Evolutionary conservation across 2,329 filamentous ascomycete species (phyloP).

Genomic region (Aureobasidium uvarum): DNA sequence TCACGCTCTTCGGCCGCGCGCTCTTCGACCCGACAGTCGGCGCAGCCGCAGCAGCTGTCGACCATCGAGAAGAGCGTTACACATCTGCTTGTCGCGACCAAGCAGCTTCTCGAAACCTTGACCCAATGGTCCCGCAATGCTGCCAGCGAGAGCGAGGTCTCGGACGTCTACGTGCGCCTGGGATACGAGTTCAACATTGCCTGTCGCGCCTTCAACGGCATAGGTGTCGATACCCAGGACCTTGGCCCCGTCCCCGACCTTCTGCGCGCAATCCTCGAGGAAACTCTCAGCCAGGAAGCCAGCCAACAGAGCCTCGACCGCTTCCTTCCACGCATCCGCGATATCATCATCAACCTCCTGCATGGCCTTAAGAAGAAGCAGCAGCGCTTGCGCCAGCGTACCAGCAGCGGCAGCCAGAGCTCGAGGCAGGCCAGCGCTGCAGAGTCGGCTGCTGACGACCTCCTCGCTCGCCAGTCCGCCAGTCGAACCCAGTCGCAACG

Average conservation of each 20-base stretch:
- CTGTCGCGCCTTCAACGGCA: slow-evolving; percentile 92
- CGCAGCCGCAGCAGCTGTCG: slow-evolving; percentile 70
- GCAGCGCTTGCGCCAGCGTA: slow-evolving; percentile 69
- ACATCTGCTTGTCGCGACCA: slow-evolving; percentile 94
- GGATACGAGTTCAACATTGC: slow-evolving; percentile 99
- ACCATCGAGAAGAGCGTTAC: slow-evolving; percentile 99
- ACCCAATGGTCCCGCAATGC: slow-evolving; percentile 95
- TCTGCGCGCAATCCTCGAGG: slow-evolving; percentile 85
- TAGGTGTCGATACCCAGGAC: slow-evolving; percentile 92
- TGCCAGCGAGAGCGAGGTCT: slow-evolving; percentile 91
- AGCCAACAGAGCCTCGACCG: slow-evolving; percentile 90
- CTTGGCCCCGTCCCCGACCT: slow-evolving; percentile 93
- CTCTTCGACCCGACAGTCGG: slow-evolving; percentile 45
- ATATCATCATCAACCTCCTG: slow-evolving; percentile 97
- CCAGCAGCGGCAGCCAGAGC: slow-evolving; percentile 33
- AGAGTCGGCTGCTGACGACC: slow-evolving; percentile 48
- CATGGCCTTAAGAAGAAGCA: slow-evolving; percentile 98
- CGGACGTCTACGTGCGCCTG: slow-evolving; percentile 94
- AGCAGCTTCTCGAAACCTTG: slow-evolving; percentile 93
- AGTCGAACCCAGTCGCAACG: slow-evolving; percentile 43
- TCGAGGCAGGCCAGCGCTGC: slow-evolving; percentile 48
- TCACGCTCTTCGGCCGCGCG: slow-evolving; percentile 54
- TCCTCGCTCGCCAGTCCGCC: slow-evolving; percentile 43
- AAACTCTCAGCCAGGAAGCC: slow-evolving; percentile 94
- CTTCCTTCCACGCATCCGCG: slow-evolving; percentile 89